phyloP scores from a whole-genome alignment of 768 basidiomycete species.

The Rhizopogon rudus region DNA sequence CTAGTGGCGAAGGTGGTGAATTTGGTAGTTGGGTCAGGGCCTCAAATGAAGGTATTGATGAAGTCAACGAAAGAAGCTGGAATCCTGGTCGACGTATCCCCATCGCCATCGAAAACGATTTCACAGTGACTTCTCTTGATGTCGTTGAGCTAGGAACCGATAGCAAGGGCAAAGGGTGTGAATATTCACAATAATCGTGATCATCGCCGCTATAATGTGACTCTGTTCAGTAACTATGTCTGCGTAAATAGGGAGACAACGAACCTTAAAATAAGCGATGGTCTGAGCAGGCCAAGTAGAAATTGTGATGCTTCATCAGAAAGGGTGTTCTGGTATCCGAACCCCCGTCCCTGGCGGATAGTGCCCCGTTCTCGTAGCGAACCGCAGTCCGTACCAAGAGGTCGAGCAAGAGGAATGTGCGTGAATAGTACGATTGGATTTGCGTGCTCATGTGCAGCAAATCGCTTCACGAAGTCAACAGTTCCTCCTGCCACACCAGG shows the following conservation, averaged over 20 bases:
- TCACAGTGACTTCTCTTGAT: slow-evolving; percentile 78
- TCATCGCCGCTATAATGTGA: slow-evolving; percentile 71
- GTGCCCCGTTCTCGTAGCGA: slow-evolving; percentile 69
- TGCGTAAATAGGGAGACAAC: slow-evolving; percentile 7
- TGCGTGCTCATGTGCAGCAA: slow-evolving; percentile 19
- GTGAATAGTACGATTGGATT: slow-evolving; percentile 69
- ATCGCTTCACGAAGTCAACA: slow-evolving; percentile 47
- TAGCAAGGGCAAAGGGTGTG: slow-evolving; percentile 33
- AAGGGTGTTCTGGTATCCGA: slow-evolving; percentile 85
- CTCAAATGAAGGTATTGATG: slow-evolving; percentile 26
- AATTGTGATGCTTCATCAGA: slow-evolving; percentile 60
- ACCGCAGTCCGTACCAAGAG: slow-evolving; percentile 67
- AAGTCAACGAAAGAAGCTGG: slow-evolving; percentile 76
- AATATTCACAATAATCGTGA: slow-evolving; percentile 90
- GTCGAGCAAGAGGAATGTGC: slow-evolving; percentile 86
- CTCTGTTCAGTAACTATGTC: slow-evolving; percentile 5
- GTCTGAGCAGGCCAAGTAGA: slow-evolving; percentile 58
- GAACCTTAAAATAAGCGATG: slow-evolving; percentile 73
- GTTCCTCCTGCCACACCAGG: slow-evolving; percentile 42
- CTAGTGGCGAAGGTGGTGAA: slow-evolving; percentile 30
- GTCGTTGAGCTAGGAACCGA: slow-evolving; percentile 14
- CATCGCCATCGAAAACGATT: slow-evolving; percentile 88
- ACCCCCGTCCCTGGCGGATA: slow-evolving; percentile 68
- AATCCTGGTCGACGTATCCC: slow-evolving; percentile 83
- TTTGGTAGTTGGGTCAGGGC: slow-evolving; percentile 26